Base-by-base conservation (phyloP, 129 eudicot species). In the Saussurea involucrata region DNA sequence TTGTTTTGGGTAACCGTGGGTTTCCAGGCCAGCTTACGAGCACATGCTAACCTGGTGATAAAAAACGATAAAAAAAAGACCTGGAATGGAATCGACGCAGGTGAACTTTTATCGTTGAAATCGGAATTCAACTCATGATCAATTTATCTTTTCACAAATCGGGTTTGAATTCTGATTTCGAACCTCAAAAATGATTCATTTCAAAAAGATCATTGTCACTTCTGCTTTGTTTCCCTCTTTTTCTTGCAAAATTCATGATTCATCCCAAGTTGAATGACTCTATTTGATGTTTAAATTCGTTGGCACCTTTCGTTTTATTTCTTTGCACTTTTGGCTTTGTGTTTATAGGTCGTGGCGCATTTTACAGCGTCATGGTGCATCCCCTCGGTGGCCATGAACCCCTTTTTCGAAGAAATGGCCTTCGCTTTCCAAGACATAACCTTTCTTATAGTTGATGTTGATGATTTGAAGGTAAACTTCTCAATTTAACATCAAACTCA, bases 341-440 rank as follows among this genome's bases (percentile, higher is more conserved):
- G 22, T 24, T 69, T 88, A 63, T 71, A 92, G 97, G 78, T 92
- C 20, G 90, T 90, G 82, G 93, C 76, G 22, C 97, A 88, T 79
- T 92, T 92, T 81, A 83, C 90, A 24, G 96, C 97, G 2, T 80
- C 89, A 20, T 90, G 97, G 96, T 92, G 97, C 78, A 83, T 89
- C 29, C 96, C 96, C 17, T 92, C 97, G 1, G 88, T 92, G 72
- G 88, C 86, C 31, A 90, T 92, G 97, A 84, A 90, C 76, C 57
- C 90, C 17, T 28, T 63, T 25, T 40, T 90, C 33, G 85, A 88
- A 75, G 90, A 90, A 65, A 40, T 86, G 73, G 96, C 96, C 82
- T 74, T 81, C 31, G 71, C 24, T 68, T 70, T 87, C 81, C 76
- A 75, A 22, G 82, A 83, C 84, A 81, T 84, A 21, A 11, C 82